Percentiles rank a stretch among this genome's conserved stretches.
phyloP scores from a whole-genome alignment of 1,139 yeast genomes.

The Diutina ranongensis region DNA sequence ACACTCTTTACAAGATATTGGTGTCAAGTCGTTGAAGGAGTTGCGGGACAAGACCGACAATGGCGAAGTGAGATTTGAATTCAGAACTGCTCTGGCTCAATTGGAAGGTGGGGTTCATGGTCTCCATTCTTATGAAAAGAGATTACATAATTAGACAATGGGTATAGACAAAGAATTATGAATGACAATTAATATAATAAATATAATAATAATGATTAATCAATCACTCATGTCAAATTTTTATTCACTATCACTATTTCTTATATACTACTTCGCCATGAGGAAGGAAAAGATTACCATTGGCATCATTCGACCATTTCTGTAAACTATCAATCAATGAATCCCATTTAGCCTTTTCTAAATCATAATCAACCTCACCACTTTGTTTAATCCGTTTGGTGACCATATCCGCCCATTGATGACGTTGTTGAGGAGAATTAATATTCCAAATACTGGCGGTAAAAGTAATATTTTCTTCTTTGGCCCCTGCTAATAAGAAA shows the following conservation, averaged over 20 bases:
- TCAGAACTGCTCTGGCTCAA: constrained; percentile 98
- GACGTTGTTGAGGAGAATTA: neutral
- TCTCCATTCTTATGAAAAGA: constrained; percentile 93
- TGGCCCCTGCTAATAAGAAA: constrained; percentile 15
- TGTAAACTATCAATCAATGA: neutral
- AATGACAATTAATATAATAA: no score
- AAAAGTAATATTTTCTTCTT: constrained; percentile 9
- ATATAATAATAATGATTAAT: no score
- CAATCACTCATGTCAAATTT: neutral
- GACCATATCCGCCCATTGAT: constrained; percentile 1
- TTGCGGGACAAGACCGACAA: constrained; percentile 53
- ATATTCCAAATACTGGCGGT: constrained; percentile 13
- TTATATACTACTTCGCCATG: neutral
- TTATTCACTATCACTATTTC: neutral
- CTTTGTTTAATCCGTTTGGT: neutral
- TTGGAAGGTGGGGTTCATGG: constrained; percentile 98
- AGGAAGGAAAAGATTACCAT: neutral
- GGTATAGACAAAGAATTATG: no score
- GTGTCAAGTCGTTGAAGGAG: constrained; percentile 55
- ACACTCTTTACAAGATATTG: constrained; percentile 98
- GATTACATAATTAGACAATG: constrained; percentile 62
- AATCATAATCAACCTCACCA: neutral
- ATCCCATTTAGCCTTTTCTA: neutral
- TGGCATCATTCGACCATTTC: neutral
- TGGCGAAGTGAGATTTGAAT: constrained; percentile 84